phyloP scores from a whole-genome alignment of 208 protist species.

The Lotmaria passim region DNA sequence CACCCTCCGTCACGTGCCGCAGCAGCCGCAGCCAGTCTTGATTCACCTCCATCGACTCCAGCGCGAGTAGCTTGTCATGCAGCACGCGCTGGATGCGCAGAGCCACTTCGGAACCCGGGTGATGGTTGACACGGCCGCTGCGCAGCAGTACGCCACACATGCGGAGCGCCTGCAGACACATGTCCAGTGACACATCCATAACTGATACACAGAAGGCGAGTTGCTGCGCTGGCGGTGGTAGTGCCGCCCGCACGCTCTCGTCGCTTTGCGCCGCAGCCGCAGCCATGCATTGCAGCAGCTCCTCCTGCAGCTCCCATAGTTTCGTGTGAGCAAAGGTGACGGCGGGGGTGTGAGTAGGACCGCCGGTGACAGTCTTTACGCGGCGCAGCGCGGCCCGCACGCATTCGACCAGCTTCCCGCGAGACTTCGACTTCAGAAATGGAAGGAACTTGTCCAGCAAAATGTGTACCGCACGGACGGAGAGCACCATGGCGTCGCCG shows the following conservation, averaged over 20 bases:
- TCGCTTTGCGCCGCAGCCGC: slow-evolving; percentile 37
- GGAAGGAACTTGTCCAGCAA: slow-evolving; percentile 72
- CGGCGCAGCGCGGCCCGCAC: slow-evolving; percentile 11
- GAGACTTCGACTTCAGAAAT: slow-evolving; percentile 8
- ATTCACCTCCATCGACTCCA: slow-evolving; percentile 63
- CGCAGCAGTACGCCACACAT: slow-evolving; percentile 65
- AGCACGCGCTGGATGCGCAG: slow-evolving; percentile 38
- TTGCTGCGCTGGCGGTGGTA: slow-evolving; percentile 61
- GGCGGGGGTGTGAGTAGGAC: background rate
- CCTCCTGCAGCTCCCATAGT: slow-evolving; percentile 69
- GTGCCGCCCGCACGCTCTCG: slow-evolving; percentile 24
- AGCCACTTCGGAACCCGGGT: slow-evolving; percentile 23
- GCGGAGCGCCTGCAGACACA: slow-evolving; percentile 67
- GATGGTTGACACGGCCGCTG: slow-evolving; percentile 12
- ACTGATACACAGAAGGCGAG: slow-evolving; percentile 69
- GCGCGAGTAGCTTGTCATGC: slow-evolving; percentile 35
- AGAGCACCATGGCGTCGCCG: slow-evolving; percentile 81
- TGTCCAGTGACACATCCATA: slow-evolving; percentile 70
- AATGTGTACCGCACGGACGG: slow-evolving; percentile 61
- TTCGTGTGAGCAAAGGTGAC: slow-evolving; percentile 49
- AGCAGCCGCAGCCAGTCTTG: slow-evolving; percentile 85
- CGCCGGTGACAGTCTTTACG: background rate
- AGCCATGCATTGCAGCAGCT: slow-evolving; percentile 80
- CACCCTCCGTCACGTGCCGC: slow-evolving; percentile 58
- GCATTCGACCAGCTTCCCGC: slow-evolving; percentile 24